Conservation (phyloP, 1,139 yeast species). For the Groenewaldozyma auringiensis region DNA sequence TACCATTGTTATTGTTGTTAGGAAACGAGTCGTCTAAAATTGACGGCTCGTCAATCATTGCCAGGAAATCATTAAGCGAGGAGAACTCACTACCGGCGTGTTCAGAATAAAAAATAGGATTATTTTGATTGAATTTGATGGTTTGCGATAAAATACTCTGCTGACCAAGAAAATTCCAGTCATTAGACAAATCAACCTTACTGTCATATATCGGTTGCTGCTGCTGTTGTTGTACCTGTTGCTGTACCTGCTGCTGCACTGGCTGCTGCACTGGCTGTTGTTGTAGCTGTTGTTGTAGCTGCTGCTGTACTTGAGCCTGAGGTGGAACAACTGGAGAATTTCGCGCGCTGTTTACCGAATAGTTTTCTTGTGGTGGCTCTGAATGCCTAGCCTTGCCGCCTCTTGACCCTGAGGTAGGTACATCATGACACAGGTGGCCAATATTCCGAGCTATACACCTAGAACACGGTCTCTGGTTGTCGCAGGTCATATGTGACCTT, state of each 20-base stretch:
- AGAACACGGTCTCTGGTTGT: conserved; percentile 68
- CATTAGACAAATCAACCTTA: conserved; percentile 7
- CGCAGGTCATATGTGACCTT: conserved; percentile 92
- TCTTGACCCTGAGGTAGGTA: conserved; percentile 33
- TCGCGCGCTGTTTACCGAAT: neutral
- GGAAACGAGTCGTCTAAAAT: conserved; percentile 5
- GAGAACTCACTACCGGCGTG: conserved; percentile 92
- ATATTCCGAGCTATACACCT: conserved; percentile 83
- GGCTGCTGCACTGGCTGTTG: neutral
- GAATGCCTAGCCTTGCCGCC: conserved; percentile 4
- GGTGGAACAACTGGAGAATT: neutral
- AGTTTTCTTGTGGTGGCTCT: conserved; percentile 1
- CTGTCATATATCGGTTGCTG: neutral
- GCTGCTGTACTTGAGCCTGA: neutral
- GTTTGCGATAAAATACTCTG: conserved; percentile 22
- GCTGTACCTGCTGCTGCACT: conserved; percentile 1
- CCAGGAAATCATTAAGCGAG: conserved; percentile 78
- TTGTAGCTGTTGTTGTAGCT: neutral
- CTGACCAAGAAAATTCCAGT: conserved; percentile 21
- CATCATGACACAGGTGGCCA: conserved; percentile 84
- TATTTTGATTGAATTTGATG: conserved; percentile 25
- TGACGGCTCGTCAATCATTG: conserved; percentile 84
- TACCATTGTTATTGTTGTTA: neutral
- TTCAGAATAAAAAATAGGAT: conserved; percentile 70
- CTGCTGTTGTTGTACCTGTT: conserved; percentile 3